Conservation (phyloP, 2,329 filamentous ascomycete species). For the Davidsoniella virescens region DNA sequence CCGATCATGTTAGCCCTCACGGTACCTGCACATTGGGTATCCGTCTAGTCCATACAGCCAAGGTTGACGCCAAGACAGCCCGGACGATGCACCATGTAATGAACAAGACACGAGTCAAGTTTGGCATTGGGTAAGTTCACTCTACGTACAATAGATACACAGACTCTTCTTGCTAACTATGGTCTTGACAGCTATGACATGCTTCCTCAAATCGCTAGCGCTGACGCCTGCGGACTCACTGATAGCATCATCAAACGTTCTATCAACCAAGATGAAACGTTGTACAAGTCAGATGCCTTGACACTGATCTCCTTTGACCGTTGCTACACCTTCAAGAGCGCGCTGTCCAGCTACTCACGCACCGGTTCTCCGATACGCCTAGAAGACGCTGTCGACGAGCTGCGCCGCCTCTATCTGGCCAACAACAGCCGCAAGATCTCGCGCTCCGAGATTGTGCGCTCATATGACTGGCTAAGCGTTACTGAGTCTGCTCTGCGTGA, state of each 20-base stretch:
- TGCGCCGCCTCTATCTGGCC: conserved; percentile 41
- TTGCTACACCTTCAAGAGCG: conserved; percentile 47
- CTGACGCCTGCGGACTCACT: conserved; percentile 29
- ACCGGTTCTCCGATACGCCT: conserved; percentile 29
- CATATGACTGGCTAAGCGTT: conserved; percentile 42
- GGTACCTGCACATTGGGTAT: conserved; percentile 29
- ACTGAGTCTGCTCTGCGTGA: conserved; percentile 33
- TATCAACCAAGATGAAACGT: conserved; percentile 40
- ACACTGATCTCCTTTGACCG: conserved; percentile 44
- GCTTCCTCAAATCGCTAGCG: conserved; percentile 28
- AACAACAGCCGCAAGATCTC: conserved; percentile 32
- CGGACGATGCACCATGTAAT: conserved; percentile 32
- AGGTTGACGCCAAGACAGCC: conserved; percentile 30
- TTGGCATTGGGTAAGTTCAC: conserved; percentile 16
- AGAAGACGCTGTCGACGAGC: conserved; percentile 46
- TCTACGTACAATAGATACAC: background rate
- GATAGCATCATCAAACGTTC: conserved; percentile 38
- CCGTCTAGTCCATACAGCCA: conserved; percentile 32
- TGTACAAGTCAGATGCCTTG: conserved; percentile 44
- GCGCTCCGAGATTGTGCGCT: conserved; percentile 34
- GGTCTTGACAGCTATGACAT: conserved; percentile 22
- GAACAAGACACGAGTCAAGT: conserved; percentile 34
- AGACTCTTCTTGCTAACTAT: background rate
- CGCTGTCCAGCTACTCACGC: conserved; percentile 39
- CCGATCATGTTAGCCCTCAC: conserved; percentile 19